Evolutionary conservation across 495 filamentous ascomycete species (phyloP), one percentile per base, ranked within the genome.

Genomic region (Gamarada debralockiae): DNA sequence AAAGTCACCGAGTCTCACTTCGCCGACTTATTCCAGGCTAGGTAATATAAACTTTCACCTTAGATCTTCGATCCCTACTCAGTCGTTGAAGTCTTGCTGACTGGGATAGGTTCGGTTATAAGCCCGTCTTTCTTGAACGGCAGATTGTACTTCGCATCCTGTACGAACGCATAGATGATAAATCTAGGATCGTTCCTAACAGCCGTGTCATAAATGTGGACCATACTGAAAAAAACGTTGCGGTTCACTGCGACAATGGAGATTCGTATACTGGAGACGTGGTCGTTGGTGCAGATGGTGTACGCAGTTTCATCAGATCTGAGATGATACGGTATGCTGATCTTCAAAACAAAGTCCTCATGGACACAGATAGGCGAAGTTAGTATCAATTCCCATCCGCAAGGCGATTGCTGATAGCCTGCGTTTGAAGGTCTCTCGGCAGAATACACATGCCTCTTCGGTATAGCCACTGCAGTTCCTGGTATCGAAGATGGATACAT

Each of bases 251-350:
- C 55, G 43, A 63, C 10, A 71, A 78, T 51, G 78, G 78, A 1
- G 58, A 61, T 20, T 41, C 62, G 2, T 65, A 67, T 47, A 40
- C 55, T 8, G 79, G 79, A 3, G 67, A 68, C 48, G 63, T 81
- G 27, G 70, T 83, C 23, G 61, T 81, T 18, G 79, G 77, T 3
- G 73, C 70, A 12, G 79, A 81, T 56, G 78, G 79, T 17, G 70
- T 75, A 25, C 70, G 76, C 57, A 74, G 70, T 42, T 65, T 67
- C 7, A 66, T 72, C 10, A 68, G 76, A 3, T 56, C 69, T 15
- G 65, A 66, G 42, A 68, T 80, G 54, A 68, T 70, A 61, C 52
- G 61, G 5, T 53, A 69, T 41, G 67, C 63, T 4, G 39, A 65
- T 29, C 27, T 29, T 29, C 27, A 29, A 10, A 10, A 29, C 10